Conservation (phyloP, 225 moss, liverwort and hornwort genomes). For the Neckera pumila region DNA sequence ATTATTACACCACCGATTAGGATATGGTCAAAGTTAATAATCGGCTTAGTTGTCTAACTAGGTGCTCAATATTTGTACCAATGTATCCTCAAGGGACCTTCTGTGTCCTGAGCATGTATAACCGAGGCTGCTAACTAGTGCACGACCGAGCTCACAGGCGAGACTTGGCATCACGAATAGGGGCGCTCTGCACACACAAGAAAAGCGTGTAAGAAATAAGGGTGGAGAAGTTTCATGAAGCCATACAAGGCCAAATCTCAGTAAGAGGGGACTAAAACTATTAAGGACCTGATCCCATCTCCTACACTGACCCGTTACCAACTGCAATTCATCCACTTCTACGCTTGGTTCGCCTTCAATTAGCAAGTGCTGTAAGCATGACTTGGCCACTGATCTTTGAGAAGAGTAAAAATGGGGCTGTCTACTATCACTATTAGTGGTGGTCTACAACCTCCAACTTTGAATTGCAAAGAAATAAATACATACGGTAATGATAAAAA, state of each 20-base stretch:
- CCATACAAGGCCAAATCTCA: not conserved
- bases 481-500: not conserved
- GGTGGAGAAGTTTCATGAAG: not conserved
- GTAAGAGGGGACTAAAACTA: not conserved
- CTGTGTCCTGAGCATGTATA: not conserved
- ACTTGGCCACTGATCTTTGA: not conserved
- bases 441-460: not conserved
- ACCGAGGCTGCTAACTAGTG: not conserved
- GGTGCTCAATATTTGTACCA: not conserved
- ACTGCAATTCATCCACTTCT: not conserved
- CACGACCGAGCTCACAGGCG: conserved; percentile 15
- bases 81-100: not conserved
- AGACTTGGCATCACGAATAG: conserved; percentile 20
- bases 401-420: not conserved
- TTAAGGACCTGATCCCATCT: not conserved
- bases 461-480: not conserved
- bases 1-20: not conserved
- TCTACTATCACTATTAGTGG: not conserved
- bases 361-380: not conserved
- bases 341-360: not conserved
- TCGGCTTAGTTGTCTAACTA: not conserved
- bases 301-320: not conserved
- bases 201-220: not conserved
- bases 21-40: not conserved
- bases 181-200: conserved; percentile 29